A percentile compares a stretch with the other conserved stretches of the same genome.
These are phyloP conservation scores for Gaeumannomyces sp. DNA, from an alignment of 2,329 filamentous ascomycete species.

Conservation along the genomic window DNA sequence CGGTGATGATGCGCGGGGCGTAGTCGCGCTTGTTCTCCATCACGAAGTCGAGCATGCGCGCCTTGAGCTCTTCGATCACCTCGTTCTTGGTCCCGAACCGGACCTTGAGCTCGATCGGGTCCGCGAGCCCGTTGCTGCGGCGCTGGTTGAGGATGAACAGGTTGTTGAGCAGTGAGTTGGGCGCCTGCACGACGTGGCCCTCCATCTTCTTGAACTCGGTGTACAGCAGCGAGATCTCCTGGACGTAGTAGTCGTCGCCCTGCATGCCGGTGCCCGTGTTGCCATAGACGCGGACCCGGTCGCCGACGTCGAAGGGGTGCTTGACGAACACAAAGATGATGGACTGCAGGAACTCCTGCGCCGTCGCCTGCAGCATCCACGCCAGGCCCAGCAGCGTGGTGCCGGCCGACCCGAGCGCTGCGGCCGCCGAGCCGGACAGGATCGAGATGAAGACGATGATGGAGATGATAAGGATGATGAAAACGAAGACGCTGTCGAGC, in stretches of 20 bases:
- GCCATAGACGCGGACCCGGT: slow-evolving; percentile 86
- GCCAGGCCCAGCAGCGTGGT: slow-evolving; percentile 83
- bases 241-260: slow-evolving; percentile 94
- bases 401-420: slow-evolving; percentile 82
- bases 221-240: slow-evolving; percentile 85
- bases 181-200: slow-evolving; percentile 90
- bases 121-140: slow-evolving; percentile 79
- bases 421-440: slow-evolving; percentile 83
- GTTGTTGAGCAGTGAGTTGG: slow-evolving; percentile 87
- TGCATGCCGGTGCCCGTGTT: slow-evolving; percentile 72
- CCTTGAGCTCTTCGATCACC: slow-evolving; percentile 76
- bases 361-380: slow-evolving; percentile 88
- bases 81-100: slow-evolving; percentile 82
- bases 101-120: slow-evolving; percentile 76
- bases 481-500: slow-evolving; percentile 81
- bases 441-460: slow-evolving; percentile 84
- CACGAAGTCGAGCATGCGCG: slow-evolving; percentile 77
- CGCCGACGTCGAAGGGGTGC: slow-evolving; percentile 93
- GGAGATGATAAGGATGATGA: slow-evolving; percentile 75
- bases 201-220: slow-evolving; percentile 99
- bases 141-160: slow-evolving; percentile 94
- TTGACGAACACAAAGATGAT: slow-evolving; percentile 96
- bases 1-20: slow-evolving; percentile 49
- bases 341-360: slow-evolving; percentile 90
- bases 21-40: slow-evolving; percentile 75